Evolutionary conservation across 2,329 filamentous ascomycete genomes (phyloP).

Genomic region (Fusarium oxysporum): DNA sequence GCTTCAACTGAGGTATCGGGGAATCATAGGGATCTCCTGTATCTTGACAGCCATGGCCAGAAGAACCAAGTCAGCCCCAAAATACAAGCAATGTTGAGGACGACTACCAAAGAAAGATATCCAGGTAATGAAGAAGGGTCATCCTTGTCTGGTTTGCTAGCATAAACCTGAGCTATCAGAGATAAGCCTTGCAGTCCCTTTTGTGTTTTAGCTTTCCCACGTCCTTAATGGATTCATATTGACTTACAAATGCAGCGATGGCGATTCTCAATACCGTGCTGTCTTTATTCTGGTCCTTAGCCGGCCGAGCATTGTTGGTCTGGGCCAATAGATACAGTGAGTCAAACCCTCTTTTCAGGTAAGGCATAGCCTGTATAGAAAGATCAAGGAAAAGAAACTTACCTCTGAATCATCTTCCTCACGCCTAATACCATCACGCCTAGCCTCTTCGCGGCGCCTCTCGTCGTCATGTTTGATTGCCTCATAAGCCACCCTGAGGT

Average conservation of each 20-base stretch:
- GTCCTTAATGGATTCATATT: rapidly evolving
- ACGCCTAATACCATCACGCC: neutral
- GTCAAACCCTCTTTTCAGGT: too few relatives aligned
- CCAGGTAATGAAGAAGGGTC: neutral
- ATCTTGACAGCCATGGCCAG: neutral
- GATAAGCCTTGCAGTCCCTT: neutral
- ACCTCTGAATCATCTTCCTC: neutral
- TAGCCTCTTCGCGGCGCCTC: neutral
- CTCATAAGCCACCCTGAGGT: neutral
- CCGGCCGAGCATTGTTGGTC: neutral
- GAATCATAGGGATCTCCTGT: neutral
- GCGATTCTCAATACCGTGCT: neutral
- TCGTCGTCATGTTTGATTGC: neutral
- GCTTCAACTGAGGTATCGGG: neutral
- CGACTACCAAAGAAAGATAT: neutral
- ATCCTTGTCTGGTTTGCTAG: neutral
- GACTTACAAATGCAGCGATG: neutral
- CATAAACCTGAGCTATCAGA: neutral
- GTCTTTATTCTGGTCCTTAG: neutral
- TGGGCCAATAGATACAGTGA: neutral
- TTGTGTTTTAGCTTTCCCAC: neutral
- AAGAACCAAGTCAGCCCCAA: neutral
- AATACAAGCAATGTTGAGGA: neutral
- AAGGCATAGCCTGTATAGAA: too few relatives aligned
- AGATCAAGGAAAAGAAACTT: neutral